Evolutionary conservation across 495 filamentous ascomycete species (phyloP).

Genomic region (Podospora pseudopauciseta): DNA sequence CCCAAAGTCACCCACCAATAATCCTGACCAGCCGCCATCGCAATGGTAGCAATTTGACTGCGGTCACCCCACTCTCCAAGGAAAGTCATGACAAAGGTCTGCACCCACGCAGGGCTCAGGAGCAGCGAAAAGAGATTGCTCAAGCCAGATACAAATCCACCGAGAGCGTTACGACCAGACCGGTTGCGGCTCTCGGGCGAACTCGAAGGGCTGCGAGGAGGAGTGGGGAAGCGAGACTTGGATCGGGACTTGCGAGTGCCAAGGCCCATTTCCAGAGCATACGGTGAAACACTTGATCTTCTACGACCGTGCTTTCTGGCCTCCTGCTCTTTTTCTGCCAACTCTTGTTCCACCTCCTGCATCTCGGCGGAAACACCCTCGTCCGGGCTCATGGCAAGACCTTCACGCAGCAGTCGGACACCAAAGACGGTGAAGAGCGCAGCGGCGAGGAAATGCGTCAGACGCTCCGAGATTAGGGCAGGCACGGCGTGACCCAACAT

Average conservation of each 20-base stretch:
- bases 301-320: conserved; percentile 53
- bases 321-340: conserved; percentile 86
- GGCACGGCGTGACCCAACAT: conserved; percentile 93
- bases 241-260: conserved; percentile 55
- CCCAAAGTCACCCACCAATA: conserved; percentile 98
- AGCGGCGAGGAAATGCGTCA: conserved; percentile 83
- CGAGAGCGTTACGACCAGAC: conserved; percentile 36
- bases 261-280: conserved; percentile 62
- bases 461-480: conserved; percentile 78
- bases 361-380: conserved; percentile 93
- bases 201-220: conserved; percentile 56
- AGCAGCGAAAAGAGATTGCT: conserved; percentile 84
- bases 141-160: conserved; percentile 54
- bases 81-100: conserved; percentile 99
- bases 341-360: conserved; percentile 92
- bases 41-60: conserved; percentile 96
- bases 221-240: conserved; percentile 57
- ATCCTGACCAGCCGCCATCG: conserved; percentile 97
- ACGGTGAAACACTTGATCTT: conserved; percentile 57
- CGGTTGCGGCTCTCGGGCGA: conserved; percentile 51
- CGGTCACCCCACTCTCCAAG: conserved; percentile 97
- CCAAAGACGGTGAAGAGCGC: conserved; percentile 87
- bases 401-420: conserved; percentile 78
- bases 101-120: conserved; percentile 94
- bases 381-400: conserved; percentile 77